Evolutionary conservation across 2,329 filamentous ascomycete species (phyloP).

Genomic region (Fusarium sp.): DNA sequence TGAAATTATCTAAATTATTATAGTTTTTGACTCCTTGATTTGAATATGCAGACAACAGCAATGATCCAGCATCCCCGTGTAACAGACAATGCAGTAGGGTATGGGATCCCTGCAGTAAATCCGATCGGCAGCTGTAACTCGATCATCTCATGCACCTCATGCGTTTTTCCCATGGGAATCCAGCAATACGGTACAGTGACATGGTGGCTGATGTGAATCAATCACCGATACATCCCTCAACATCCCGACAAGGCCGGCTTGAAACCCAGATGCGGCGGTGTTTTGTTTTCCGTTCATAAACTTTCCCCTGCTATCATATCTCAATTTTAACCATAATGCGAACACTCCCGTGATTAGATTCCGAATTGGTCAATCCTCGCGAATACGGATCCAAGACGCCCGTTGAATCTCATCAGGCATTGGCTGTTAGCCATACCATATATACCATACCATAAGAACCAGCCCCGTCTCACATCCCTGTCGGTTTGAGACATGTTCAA

Average conservation of each 20-base stretch:
- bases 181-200: constrained; percentile 8
- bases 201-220: constrained; percentile 31
- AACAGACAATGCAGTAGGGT: background rate
- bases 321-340: constrained; percentile 17
- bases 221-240: constrained; percentile 11
- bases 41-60: background rate
- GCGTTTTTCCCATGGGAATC: constrained; percentile 6
- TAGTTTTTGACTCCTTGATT: background rate
- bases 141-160: constrained; percentile 19
- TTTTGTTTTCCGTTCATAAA: constrained; percentile 6
- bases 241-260: constrained; percentile 20
- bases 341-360: constrained; percentile 9
- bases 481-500: constrained; percentile 17
- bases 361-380: constrained; percentile 1
- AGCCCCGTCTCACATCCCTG: constrained; percentile 2
- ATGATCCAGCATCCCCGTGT: background rate
- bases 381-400: background rate
- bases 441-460: constrained; percentile 1
- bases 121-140: constrained; percentile 9
- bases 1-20: constrained; percentile 15
- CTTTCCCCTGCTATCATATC: constrained; percentile 6
- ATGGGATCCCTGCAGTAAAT: constrained; percentile 16
- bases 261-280: background rate
- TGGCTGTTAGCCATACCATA: background rate
- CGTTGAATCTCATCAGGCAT: background rate